Conservation (phyloP, 2,329 filamentous ascomycete genomes). For the Fusarium redolens region DNA sequence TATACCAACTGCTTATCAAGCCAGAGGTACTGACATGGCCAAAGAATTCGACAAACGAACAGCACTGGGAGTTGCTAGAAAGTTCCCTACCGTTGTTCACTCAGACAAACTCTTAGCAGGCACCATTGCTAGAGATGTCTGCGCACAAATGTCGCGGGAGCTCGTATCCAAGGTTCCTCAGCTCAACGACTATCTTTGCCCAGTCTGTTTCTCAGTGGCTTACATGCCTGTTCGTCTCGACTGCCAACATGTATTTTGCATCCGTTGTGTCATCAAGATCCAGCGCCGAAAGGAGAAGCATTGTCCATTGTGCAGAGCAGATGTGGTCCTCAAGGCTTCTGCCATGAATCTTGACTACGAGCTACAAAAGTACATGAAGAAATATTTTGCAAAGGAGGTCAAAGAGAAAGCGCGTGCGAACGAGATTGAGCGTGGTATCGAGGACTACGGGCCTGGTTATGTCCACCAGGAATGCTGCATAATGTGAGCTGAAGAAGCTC, state of each 20-base stretch:
- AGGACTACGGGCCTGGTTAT: slow-evolving; percentile 76
- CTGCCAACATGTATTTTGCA: slow-evolving; percentile 85
- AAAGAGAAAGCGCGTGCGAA: slow-evolving; percentile 77
- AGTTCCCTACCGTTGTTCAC: slow-evolving; percentile 69
- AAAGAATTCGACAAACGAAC: slow-evolving; percentile 89
- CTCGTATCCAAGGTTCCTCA: slow-evolving; percentile 81
- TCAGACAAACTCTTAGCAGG: slow-evolving; percentile 72
- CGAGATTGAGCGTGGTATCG: slow-evolving; percentile 78
- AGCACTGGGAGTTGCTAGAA: slow-evolving; percentile 73
- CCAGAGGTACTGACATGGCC: slow-evolving; percentile 47
- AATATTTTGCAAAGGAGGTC: slow-evolving; percentile 79
- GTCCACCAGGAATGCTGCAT: slow-evolving; percentile 67
- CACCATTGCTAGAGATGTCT: slow-evolving; percentile 79
- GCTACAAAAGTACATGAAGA: slow-evolving; percentile 75
- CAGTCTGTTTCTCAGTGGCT: slow-evolving; percentile 82
- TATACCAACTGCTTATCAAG: not conserved
- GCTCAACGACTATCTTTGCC: slow-evolving; percentile 85
- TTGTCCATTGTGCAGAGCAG: slow-evolving; percentile 81
- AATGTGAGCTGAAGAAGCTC: slow-evolving; percentile 61
- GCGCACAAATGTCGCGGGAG: slow-evolving; percentile 77
- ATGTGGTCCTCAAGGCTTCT: slow-evolving; percentile 77
- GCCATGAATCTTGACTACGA: slow-evolving; percentile 76
- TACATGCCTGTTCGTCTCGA: slow-evolving; percentile 83
- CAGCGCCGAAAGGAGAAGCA: slow-evolving; percentile 74
- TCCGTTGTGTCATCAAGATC: slow-evolving; percentile 83